Conservation (phyloP, 805 yeast genomes). For the Lipomyces starkeyi region DNA sequence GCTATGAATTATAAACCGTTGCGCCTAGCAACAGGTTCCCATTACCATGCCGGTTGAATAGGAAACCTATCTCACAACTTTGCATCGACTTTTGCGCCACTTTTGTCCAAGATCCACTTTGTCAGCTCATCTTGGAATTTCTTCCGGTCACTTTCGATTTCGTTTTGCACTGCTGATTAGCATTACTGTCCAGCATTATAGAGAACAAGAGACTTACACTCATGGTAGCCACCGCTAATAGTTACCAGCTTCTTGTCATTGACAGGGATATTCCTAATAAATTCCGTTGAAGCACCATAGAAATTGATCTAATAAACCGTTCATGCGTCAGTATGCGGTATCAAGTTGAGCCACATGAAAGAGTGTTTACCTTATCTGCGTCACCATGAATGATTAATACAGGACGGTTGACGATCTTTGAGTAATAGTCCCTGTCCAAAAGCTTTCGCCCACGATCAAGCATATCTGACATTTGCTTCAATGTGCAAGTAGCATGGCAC, state of each 20-base stretch:
- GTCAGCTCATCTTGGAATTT: constrained; percentile 10
- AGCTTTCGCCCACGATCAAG: constrained; percentile 45
- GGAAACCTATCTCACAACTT: background rate
- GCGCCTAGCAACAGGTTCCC: no score
- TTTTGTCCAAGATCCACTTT: constrained; percentile 12
- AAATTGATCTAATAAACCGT: constrained; percentile 13
- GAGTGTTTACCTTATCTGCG: constrained; percentile 36
- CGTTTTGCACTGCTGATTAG: constrained; percentile 17
- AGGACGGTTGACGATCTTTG: constrained; percentile 46
- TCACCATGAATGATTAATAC: constrained; percentile 46
- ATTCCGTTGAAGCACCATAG: constrained; percentile 38
- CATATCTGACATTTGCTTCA: constrained; percentile 46
- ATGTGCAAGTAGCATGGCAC: constrained; percentile 42
- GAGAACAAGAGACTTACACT: constrained; percentile 19
- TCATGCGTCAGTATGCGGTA: no score
- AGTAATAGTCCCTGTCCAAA: constrained; percentile 41
- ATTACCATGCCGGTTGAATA: no score
- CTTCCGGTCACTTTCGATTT: constrained; percentile 11
- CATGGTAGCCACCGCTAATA: constrained; percentile 40
- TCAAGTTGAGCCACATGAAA: background rate
- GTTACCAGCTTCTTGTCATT: constrained; percentile 38
- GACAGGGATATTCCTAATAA: constrained; percentile 36
- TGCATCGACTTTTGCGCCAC: background rate
- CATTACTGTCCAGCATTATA: background rate
- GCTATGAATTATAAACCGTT: no score